Base-by-base conservation (phyloP, 2,329 filamentous ascomycete species). In the Daldinia eschscholtzii region DNA sequence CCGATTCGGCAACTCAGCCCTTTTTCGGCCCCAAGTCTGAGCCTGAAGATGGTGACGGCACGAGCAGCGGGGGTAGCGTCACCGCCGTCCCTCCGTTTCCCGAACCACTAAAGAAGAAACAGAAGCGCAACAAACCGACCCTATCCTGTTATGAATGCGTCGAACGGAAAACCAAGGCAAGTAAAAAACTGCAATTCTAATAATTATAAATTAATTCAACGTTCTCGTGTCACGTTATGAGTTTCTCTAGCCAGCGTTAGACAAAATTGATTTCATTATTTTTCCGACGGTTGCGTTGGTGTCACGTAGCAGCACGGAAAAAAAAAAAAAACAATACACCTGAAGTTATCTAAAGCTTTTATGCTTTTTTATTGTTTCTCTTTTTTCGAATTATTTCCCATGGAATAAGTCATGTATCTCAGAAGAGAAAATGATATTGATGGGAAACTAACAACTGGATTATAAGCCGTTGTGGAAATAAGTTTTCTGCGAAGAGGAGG, bases 101-200 rank as follows among this genome's bases (percentile, higher is more conserved):
- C 44, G 74, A 82, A 48, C 85, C 83, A n/a, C 77, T 82, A 10
- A 86, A 82, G 79, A 92, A 92, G 83, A 93, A 92, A 81, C 92
- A 94, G 81, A 94, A 92, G 82, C 88, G 92, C 55, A 95, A 95
- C 81, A 95, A 95, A 79, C 92, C 92, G 3, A 94, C 92, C 0
- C 78, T 94, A 70, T 93, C 91, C 56, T 94, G 92, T 75, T 87
- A 90, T 69, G 91, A 93, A 78, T 95, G 92, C 76, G 92, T 94
- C 23, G 91, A 93, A 80, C 85, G 92, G 73, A 94, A 94, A 81
- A 94, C 92, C 26, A 94, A 93, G 85, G 91, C 91, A 78, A 72
- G 86, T 80, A 62, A 33, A 42, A 52, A 39, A 52, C 41, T 48
- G 58, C 48, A 58, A 56, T 61, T 42, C 28, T 42, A 50, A 35